Evolutionary conservation across 495 filamentous ascomycete species (phyloP).

Genomic region (Penicillium maclennaniae): DNA sequence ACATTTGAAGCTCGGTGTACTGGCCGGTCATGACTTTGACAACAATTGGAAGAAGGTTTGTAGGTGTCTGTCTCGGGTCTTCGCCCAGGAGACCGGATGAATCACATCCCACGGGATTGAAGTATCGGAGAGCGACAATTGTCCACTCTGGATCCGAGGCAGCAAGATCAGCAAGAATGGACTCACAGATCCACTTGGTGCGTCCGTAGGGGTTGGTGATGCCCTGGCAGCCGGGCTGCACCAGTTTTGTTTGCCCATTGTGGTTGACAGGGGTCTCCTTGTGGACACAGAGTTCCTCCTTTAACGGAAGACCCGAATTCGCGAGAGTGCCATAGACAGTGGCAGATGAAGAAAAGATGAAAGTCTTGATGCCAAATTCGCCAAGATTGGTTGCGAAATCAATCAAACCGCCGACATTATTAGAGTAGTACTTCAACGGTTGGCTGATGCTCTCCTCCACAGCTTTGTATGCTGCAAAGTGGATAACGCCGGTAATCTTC

Average conservation of each 20-base stretch:
- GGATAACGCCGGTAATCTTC: slow-evolving; percentile 57
- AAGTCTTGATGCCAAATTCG: slow-evolving; percentile 58
- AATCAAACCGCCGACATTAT: slow-evolving; percentile 63
- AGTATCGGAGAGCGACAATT: slow-evolving; percentile 61
- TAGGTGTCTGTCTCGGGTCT: slow-evolving; percentile 57
- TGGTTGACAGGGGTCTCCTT: slow-evolving; percentile 36
- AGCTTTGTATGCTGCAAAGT: slow-evolving; percentile 61
- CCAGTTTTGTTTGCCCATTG: slow-evolving; percentile 24
- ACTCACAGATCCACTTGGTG: slow-evolving; percentile 64
- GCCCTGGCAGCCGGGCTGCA: slow-evolving; percentile 45
- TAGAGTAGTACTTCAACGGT: slow-evolving; percentile 60
- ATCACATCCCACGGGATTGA: slow-evolving; percentile 66
- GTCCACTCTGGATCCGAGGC: slow-evolving; percentile 56
- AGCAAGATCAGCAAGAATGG: slow-evolving; percentile 60
- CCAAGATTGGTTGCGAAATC: slow-evolving; percentile 52
- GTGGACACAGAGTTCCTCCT: slow-evolving; percentile 59
- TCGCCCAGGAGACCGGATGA: slow-evolving; percentile 62
- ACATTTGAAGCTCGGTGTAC: slow-evolving; percentile 52
- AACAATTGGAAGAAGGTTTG: slow-evolving; percentile 61
- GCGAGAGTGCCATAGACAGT: slow-evolving; percentile 61
- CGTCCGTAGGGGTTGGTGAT: slow-evolving; percentile 64
- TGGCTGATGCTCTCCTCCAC: slow-evolving; percentile 50
- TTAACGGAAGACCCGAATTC: slow-evolving; percentile 49
- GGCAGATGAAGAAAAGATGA: slow-evolving; percentile 64
- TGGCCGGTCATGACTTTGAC: slow-evolving; percentile 56